Conservation (phyloP, 2,329 filamentous ascomycete species). For the Cadophora sp. region DNA sequence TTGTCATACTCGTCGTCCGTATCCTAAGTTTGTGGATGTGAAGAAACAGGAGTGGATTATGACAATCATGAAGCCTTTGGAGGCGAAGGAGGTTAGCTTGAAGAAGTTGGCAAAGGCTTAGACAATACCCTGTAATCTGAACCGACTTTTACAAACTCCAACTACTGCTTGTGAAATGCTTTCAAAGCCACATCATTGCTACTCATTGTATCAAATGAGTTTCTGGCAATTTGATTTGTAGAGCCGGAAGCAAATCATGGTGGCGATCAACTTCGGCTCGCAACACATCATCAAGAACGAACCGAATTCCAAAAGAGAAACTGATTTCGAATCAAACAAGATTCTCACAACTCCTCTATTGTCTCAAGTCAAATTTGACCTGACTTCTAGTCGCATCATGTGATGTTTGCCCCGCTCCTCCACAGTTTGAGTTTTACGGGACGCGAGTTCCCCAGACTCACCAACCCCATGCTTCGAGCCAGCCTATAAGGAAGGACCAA, state of each 20-base stretch:
- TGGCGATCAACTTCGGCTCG: too few relatives aligned
- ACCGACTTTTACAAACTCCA: not conserved
- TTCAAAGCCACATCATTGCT: too few relatives aligned
- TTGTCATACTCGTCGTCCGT: conserved; percentile 55
- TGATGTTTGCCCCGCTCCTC: not conserved
- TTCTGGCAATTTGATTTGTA: too few relatives aligned
- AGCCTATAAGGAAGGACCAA: too few relatives aligned
- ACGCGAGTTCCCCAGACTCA: not conserved
- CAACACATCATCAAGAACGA: too few relatives aligned
- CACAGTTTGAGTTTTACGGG: not conserved
- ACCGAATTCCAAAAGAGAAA: too few relatives aligned
- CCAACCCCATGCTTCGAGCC: not conserved
- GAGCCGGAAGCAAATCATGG: too few relatives aligned
- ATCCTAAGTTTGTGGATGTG: conserved; percentile 57
- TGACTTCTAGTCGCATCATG: not conserved
- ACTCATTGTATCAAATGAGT: too few relatives aligned
- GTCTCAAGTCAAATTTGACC: not conserved
- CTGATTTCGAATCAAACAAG: not conserved
- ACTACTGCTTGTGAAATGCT: not conserved
- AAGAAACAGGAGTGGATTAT: conserved; percentile 54
- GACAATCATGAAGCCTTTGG: conserved; percentile 32
- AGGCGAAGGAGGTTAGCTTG: conserved; percentile 27
- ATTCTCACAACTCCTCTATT: not conserved
- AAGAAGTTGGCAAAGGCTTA: conserved; percentile 3
- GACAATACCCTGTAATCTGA: not conserved